These are phyloP conservation scores for Cryptomeria japonica DNA, from an alignment of 75 land plant species.

Conservation along the genomic window DNA sequence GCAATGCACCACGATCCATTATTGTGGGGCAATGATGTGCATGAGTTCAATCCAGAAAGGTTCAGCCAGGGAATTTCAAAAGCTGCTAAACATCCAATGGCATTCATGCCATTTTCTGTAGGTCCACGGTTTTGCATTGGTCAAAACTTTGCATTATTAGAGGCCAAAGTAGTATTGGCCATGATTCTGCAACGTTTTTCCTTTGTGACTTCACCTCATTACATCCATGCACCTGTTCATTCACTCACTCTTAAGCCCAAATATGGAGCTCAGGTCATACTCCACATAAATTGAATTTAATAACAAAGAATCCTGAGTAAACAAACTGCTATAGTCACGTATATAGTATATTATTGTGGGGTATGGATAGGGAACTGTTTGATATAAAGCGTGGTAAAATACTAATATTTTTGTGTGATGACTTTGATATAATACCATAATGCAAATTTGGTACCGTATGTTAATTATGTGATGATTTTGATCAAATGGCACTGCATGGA, in stretches of 20 bases:
- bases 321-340: neutral
- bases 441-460: neutral
- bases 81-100: neutral
- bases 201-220: neutral
- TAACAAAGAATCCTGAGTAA: neutral
- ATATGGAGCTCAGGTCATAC: slow-evolving; percentile 23
- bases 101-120: slow-evolving; percentile 30
- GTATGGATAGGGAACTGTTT: neutral
- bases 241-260: slow-evolving; percentile 12
- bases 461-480: neutral
- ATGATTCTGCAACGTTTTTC: slow-evolving; percentile 24
- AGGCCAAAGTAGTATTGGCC: slow-evolving; percentile 24
- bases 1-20: slow-evolving; percentile 22
- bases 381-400: neutral
- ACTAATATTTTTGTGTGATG: neutral
- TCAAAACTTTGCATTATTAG: slow-evolving; percentile 6
- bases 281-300: neutral
- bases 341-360: neutral
- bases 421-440: neutral
- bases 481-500: neutral
- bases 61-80: slow-evolving; percentile 8
- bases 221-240: slow-evolving; percentile 20
- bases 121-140: slow-evolving; percentile 41
- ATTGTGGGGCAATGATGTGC: slow-evolving; percentile 35
- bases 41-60: slow-evolving; percentile 27